A percentile compares a stretch with the other conserved stretches of the same genome.
phyloP scores from a whole-genome alignment of 2,329 filamentous ascomycete species.

The Mycosphaerella sp. region DNA sequence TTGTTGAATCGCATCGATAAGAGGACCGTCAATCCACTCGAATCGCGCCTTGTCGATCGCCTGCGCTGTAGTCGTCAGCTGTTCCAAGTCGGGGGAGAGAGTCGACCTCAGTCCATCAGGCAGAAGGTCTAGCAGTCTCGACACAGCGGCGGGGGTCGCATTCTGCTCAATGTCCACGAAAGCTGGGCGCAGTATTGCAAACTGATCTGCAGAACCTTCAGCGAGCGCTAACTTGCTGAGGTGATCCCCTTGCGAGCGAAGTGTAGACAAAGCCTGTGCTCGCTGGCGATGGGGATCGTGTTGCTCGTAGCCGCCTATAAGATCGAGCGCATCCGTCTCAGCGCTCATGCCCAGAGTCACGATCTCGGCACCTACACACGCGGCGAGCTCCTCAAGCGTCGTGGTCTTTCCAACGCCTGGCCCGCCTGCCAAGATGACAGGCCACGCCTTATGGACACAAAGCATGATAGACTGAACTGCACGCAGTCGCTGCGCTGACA shows the following conservation, averaged over 20 bases:
- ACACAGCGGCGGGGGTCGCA: neutral
- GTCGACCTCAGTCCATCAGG: slow-evolving; percentile 8
- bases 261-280: slow-evolving; percentile 16
- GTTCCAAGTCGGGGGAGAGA: slow-evolving; percentile 8
- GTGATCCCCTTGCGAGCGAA: slow-evolving; percentile 13
- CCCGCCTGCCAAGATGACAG: slow-evolving; percentile 78
- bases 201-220: slow-evolving; percentile 7
- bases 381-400: slow-evolving; percentile 73
- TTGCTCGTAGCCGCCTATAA: slow-evolving; percentile 95
- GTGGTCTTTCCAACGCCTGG: slow-evolving; percentile 83
- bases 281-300: slow-evolving; percentile 63
- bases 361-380: slow-evolving; percentile 65
- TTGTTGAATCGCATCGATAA: slow-evolving; percentile 77
- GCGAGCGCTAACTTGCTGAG: slow-evolving; percentile 15
- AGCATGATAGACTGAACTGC: slow-evolving; percentile 82
- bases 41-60: slow-evolving; percentile 70
- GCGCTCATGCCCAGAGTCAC: slow-evolving; percentile 85
- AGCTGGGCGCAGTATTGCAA: slow-evolving; percentile 7
- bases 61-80: slow-evolving; percentile 7
- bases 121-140: slow-evolving; percentile 5
- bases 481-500: slow-evolving; percentile 48
- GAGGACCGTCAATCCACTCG: slow-evolving; percentile 90
- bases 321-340: slow-evolving; percentile 93
- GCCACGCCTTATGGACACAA: slow-evolving; percentile 78
- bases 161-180: slow-evolving; percentile 5